Evolutionary conservation across 495 filamentous ascomycete genomes (phyloP).

Genomic region (Cenococcum geophilum): DNA sequence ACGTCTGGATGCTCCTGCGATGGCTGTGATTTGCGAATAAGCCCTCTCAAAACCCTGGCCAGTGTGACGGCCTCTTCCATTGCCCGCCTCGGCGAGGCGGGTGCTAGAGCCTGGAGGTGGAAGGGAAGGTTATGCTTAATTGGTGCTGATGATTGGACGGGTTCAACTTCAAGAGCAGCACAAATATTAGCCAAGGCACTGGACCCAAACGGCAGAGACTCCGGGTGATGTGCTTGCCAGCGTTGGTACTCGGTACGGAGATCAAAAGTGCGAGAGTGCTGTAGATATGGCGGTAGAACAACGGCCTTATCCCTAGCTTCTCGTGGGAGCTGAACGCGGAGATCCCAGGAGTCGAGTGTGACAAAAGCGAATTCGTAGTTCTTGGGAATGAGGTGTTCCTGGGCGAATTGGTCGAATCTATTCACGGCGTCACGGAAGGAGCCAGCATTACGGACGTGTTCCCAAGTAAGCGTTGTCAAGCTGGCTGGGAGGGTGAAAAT

Average conservation of each 20-base stretch:
- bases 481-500: slow-evolving; percentile 56
- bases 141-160: slow-evolving; percentile 89
- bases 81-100: slow-evolving; percentile 91
- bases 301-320: slow-evolving; percentile 98
- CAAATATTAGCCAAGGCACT: slow-evolving; percentile 95
- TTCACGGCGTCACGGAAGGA: slow-evolving; percentile 95
- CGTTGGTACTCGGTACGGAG: slow-evolving; percentile 93
- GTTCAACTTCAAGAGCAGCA: slow-evolving; percentile 93
- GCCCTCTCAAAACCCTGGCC: slow-evolving; percentile 79
- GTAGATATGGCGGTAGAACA: slow-evolving; percentile 90
- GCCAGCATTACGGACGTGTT: slow-evolving; percentile 93
- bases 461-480: slow-evolving; percentile 96
- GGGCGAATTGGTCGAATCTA: slow-evolving; percentile 86
- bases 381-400: slow-evolving; percentile 75
- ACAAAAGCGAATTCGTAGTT: slow-evolving; percentile 96
- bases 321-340: slow-evolving; percentile 92
- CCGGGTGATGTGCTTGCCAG: slow-evolving; percentile 97
- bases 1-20: slow-evolving; percentile 89
- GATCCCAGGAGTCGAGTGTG: slow-evolving; percentile 95
- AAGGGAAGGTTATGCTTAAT: slow-evolving; percentile 99
- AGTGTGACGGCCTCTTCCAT: slow-evolving; percentile 97
- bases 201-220: slow-evolving; percentile 92
- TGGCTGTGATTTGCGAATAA: slow-evolving; percentile 94
- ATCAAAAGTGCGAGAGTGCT: slow-evolving; percentile 95
- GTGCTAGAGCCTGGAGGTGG: slow-evolving; percentile 91